These are phyloP conservation scores for Wallacemonas sp. DNA, from an alignment of 208 protist genomes.

Conservation along the genomic window DNA sequence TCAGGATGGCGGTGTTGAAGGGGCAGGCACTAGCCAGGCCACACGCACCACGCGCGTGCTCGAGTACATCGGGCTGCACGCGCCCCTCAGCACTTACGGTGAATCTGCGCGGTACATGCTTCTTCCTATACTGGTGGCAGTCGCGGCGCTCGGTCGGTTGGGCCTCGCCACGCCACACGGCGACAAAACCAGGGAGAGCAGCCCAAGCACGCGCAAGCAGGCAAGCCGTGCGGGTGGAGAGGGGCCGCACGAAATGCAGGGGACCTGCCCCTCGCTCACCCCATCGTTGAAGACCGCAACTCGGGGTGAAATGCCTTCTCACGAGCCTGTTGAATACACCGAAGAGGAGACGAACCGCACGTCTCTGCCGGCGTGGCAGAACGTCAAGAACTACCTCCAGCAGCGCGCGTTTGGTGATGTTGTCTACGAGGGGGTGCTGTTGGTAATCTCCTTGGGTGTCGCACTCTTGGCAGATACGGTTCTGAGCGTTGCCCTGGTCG, in stretches of 20 bases:
- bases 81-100: background rate
- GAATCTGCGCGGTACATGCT: constrained; percentile 5
- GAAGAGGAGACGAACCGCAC: too few species aligned
- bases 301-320: too few species aligned
- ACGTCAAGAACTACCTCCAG: background rate
- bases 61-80: constrained; percentile 8
- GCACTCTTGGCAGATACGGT: constrained; percentile 16
- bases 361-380: too few species aligned
- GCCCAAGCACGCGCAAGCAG: too few species aligned
- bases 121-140: background rate
- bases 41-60: background rate
- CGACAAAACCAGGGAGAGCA: too few species aligned
- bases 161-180: too few species aligned
- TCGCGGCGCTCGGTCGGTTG: background rate
- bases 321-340: constrained; percentile 1
- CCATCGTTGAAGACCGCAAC: too few species aligned
- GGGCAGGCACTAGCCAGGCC: background rate
- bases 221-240: too few species aligned
- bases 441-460: constrained; percentile 17
- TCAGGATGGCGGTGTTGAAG: background rate
- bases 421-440: constrained; percentile 16
- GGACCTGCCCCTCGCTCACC: too few species aligned
- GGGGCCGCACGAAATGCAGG: too few species aligned
- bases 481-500: constrained; percentile 15
- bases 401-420: constrained; percentile 15